phyloP scores from a whole-genome alignment of 805 yeast genomes.

The Ogataea salicorniae region DNA sequence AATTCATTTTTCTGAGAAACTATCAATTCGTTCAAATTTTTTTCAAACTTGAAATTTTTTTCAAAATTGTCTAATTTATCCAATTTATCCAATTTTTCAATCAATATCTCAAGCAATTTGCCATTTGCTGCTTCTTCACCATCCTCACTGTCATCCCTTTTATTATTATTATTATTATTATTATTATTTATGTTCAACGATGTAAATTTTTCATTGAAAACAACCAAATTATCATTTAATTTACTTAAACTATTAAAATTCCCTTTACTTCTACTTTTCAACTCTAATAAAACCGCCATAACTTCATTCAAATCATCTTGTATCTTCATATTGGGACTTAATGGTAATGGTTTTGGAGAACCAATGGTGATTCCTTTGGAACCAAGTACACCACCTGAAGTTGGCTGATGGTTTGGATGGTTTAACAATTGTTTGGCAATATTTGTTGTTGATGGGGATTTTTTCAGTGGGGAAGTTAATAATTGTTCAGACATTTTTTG shows the following conservation, averaged over 20 bases:
- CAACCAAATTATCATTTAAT: slow-evolving; percentile 18
- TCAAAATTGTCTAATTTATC: no score
- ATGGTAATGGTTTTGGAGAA: slow-evolving; percentile 20
- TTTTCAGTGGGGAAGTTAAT: slow-evolving; percentile 14
- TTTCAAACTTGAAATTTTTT: no score
- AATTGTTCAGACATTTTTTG: not conserved
- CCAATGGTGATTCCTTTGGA: slow-evolving; percentile 1
- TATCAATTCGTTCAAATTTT: no score
- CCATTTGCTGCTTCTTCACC: not conserved
- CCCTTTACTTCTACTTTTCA: slow-evolving; percentile 18
- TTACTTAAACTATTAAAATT: slow-evolving; percentile 14
- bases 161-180: not conserved
- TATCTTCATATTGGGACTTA: slow-evolving; percentile 17
- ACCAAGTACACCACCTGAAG: slow-evolving; percentile 2
- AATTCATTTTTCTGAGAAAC: no score
- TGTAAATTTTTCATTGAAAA: slow-evolving; percentile 12
- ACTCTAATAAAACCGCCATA: slow-evolving; percentile 12
- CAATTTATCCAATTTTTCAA: no score
- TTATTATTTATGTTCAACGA: not conserved
- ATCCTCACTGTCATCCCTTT: not conserved
- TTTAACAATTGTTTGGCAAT: slow-evolving; percentile 13
- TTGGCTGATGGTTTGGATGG: slow-evolving; percentile 7
- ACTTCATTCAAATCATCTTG: slow-evolving; percentile 18
- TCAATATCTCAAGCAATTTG: no score
- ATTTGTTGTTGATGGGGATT: slow-evolving; percentile 18